Conservation (phyloP, 768 basidiomycete genomes). For the Phlebiopsis gigantea region DNA sequence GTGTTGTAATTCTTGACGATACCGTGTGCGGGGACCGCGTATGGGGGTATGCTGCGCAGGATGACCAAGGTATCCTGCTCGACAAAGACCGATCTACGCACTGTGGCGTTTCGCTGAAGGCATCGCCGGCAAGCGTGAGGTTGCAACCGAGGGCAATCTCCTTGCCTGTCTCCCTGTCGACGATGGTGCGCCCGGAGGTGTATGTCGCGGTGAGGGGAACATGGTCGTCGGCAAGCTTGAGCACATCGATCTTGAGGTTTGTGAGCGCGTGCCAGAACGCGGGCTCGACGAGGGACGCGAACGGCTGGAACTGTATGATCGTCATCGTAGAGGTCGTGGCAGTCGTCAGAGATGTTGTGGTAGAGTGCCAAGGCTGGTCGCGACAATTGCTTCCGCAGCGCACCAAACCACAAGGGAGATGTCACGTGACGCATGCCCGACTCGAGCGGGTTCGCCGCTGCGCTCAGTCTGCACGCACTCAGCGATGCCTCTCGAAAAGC, state of each 20-base stretch:
- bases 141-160: constrained; percentile 70
- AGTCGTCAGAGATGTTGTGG: neutral
- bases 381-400: neutral
- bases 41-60: constrained; percentile 35
- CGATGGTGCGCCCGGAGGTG: constrained; percentile 61
- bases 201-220: constrained; percentile 65
- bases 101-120: constrained; percentile 48
- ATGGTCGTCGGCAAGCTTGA: constrained; percentile 72
- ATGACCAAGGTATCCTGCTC: neutral
- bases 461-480: too few species aligned
- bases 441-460: too few species aligned
- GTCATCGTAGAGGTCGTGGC: constrained; percentile 28
- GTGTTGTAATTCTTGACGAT: constrained; percentile 94
- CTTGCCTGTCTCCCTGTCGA: constrained; percentile 71
- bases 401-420: neutral
- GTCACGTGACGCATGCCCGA: neutral
- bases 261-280: constrained; percentile 92
- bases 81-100: constrained; percentile 23
- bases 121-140: constrained; percentile 58
- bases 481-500: too few species aligned
- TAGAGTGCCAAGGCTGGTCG: neutral
- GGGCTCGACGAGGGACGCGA: constrained; percentile 83
- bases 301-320: constrained; percentile 85
- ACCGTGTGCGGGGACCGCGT: constrained; percentile 53
- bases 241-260: constrained; percentile 83